Base-by-base conservation (phyloP, 768 basidiomycete species). In the Phylloporus scabripes region DNA sequence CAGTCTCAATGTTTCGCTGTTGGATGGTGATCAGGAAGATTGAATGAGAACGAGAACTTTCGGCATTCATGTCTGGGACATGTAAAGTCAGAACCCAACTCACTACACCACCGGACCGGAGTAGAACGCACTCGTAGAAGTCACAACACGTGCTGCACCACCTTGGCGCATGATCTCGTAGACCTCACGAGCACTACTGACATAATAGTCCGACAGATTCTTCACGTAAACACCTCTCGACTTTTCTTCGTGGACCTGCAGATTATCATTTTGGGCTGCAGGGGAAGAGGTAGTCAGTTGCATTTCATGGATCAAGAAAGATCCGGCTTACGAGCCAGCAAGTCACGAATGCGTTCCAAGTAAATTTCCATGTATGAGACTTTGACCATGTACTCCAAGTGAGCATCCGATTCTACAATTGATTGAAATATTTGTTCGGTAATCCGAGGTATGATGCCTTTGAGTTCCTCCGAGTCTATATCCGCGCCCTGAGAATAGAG, bases 301-400 rank as follows among this genome's bases (percentile, higher is more conserved):
- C 12, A 17, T 26, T 33, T 42, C 17, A 34, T 12, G 24, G 26
- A 21, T 36, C 26, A 49, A 44, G 18, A 41, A 28, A 17, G 31
- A 37, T 18, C 28, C n/a, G 20, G 31, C 95, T 63, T 69, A 98
- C 95, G 96, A 52, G 92, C 87, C 46, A 99, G 78, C 48, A 99
- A 72, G 77, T 99, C 96, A 45, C 94, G 80, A 57, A 99, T 92
- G 54, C 86, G 82, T 70, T 99, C 96, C 52, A 98, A 78, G 70
- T 99, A 99, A 51, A 99, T 98, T 73, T 99, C 96, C 95, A 99
- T 97, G 69, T 98, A 99, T 31, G 92, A 96, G 45, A 97, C 96
- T 72, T 99, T 99, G 67, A 99, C 96, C 56, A 97, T 83, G 68
- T 99, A 99, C 70, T 99, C 96, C 50, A 99, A 73, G 67, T 92